Evolutionary conservation across 1,284 basidiomycete genomes (phyloP), one percentile per base, ranked within the genome.

Genomic region (Ceratobasidium sp.): DNA sequence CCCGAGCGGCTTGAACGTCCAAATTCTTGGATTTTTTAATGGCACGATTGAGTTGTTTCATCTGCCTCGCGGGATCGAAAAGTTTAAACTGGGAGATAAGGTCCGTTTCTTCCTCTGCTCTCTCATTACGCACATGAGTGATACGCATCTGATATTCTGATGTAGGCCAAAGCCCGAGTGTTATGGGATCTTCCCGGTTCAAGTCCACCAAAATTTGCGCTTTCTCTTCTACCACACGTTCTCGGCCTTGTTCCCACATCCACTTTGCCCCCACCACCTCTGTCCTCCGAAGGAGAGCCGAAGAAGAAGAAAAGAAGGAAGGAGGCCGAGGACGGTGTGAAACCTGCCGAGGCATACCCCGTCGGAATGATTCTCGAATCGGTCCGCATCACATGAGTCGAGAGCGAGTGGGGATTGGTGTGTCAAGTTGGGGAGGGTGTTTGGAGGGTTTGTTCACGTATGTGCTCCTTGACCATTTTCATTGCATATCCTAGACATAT

Each of bases 1-100:
- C 52, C 88, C 93, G 20, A 88, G 88, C 27, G 98, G 98, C 33
- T 87, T 99, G 70, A 95, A 95, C 82, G 87, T 99, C 66, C 96
- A 97, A 85, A 88, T 99, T 27, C 89, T 97, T 44, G 97, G 97
- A 1, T 97, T 95, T 85, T 99, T 97, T 84, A 93, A 96, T 68
- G 97, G 96, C 41, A 97, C 96, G 0, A 89, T 96, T 69, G 96
- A 98, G 83, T 87, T 91, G 59, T 90, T 93, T 79, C 97, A 99
- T 85, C 86, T 99, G 27, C 88, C 87, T 2, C 81, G 86, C 20
- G 85, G 88, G 62, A 83, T 87, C 23, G 84, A 87, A 6, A 78
- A 76, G 41, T 50, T 93, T 89, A 96, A 94, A 83, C 83, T 94
- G 66, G 96, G 96, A 16, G 91, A 95, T 84, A 98, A 95, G 86